A percentile compares a stretch with the other conserved stretches of the same genome.
Conservation (phyloP, 208 protist genomes). For the Crithidia sp. region DNA sequence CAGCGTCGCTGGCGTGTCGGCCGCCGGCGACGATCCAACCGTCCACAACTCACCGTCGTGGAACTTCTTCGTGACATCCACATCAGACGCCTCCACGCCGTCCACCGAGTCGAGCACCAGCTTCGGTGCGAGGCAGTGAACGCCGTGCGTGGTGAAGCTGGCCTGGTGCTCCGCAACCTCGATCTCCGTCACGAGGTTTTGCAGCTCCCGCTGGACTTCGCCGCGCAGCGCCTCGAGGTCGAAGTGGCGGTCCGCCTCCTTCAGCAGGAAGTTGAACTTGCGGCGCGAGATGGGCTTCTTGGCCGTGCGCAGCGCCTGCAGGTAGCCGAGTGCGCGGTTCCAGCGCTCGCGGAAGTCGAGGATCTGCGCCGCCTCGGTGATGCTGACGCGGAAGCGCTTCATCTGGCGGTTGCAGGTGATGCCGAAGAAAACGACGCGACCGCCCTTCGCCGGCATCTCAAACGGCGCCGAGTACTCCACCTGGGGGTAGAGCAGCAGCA, state of each 20-base stretch:
- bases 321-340: constrained; percentile 67
- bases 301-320: constrained; percentile 74
- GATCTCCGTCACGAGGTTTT: constrained; percentile 73
- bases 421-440: constrained; percentile 79
- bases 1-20: constrained; percentile 25
- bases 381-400: constrained; percentile 81
- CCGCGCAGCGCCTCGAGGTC: constrained; percentile 65
- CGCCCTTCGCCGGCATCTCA: constrained; percentile 48
- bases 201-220: constrained; percentile 63
- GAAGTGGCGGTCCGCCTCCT: constrained; percentile 76
- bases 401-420: constrained; percentile 87
- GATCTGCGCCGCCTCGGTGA: constrained; percentile 75
- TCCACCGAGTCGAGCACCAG: constrained; percentile 39
- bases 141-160: constrained; percentile 67
- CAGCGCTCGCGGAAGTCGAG: constrained; percentile 85
- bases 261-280: constrained; percentile 71
- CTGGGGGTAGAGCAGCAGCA: constrained; percentile 82
- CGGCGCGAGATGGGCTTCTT: constrained; percentile 65
- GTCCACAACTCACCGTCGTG: constrained; percentile 51
- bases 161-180: constrained; percentile 85
- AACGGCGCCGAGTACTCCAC: constrained; percentile 84
- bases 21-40: constrained; percentile 12
- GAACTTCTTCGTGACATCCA: constrained; percentile 68
- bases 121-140: constrained; percentile 66
- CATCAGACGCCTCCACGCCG: constrained; percentile 62